Evolutionary conservation across 495 filamentous ascomycete genomes (phyloP).

Genomic region (Sphaerosporella brunnea): DNA sequence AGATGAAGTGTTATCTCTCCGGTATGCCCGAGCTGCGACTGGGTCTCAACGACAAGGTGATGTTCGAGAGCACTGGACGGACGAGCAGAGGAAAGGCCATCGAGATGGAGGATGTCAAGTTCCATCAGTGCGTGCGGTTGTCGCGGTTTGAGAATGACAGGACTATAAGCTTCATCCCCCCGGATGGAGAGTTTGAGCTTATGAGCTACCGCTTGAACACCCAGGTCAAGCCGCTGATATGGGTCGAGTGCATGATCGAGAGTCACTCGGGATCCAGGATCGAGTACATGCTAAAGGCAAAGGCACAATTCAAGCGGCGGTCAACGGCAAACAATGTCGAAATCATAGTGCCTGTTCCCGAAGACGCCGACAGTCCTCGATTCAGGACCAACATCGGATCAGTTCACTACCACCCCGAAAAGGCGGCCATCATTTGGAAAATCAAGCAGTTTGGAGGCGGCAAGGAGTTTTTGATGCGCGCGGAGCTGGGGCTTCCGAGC

Average conservation of each 20-base stretch:
- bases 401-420: slow-evolving; percentile 97
- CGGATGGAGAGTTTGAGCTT: slow-evolving; percentile 95
- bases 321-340: slow-evolving; percentile 98
- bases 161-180: slow-evolving; percentile 97
- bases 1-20: slow-evolving; percentile 99
- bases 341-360: slow-evolving; percentile 90
- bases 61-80: slow-evolving; percentile 96
- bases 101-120: slow-evolving; percentile 99
- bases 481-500: slow-evolving; percentile 85
- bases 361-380: slow-evolving; percentile 88
- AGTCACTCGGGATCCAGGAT: slow-evolving; percentile 85
- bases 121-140: slow-evolving; percentile 94
- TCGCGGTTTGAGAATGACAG: slow-evolving; percentile 96
- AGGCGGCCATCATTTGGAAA: slow-evolving; percentile 97
- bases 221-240: slow-evolving; percentile 94
- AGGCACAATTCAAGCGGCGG: slow-evolving; percentile 94
- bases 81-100: slow-evolving; percentile 92
- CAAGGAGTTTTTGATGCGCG: slow-evolving; percentile 98
- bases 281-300: slow-evolving; percentile 96
- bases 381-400: slow-evolving; percentile 95
- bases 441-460: slow-evolving; percentile 98
- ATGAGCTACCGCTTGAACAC: slow-evolving; percentile 99
- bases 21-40: slow-evolving; percentile 96
- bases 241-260: slow-evolving; percentile 97
- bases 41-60: slow-evolving; percentile 95